Base-by-base conservation (phyloP, 228 moss, liverwort and hornwort species). In the Sphagnum magellanicum region DNA sequence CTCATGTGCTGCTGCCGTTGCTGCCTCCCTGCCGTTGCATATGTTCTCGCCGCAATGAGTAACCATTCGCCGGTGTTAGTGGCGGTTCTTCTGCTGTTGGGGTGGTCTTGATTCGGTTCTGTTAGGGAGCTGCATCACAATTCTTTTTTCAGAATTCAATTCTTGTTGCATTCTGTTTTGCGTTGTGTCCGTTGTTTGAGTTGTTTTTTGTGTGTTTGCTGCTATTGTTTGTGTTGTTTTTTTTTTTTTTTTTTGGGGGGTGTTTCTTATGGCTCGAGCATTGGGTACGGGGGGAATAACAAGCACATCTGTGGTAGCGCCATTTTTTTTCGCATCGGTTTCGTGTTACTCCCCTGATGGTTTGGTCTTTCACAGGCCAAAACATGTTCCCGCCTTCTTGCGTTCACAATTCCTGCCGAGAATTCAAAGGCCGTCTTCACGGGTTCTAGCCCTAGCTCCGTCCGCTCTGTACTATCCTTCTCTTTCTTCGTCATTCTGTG, bases 401-500 rank as follows among this genome's bases (percentile, higher is more conserved):
- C 59, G 68, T 13, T 58, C 57, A 64, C 78, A 71, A 66, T 74
- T 50, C 68, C 17, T 50, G 7, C 46, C 52, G 6, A 14, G 60
- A 52, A 6, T 51, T 10, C 48, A 52, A 6, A 57, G 61, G 5
- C 48, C 63, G n/a, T 76, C 52, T 73, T 76, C 50, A 75, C 32
- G 73, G 63, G 65, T 82, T 16, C 65, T 53, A 46, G 59, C 64
- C 58, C 9, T 86, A 60, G 77, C 82, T 0, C 88, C 87, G 6
- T 74, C 78, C 12, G 64, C 79, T 6, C 72, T 89, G 8, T 89
- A 82, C 71, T 74, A 74, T 0, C 71, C 79, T 3, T 72, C 77
- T 47, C 14, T 51, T 1, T 66, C 71, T 6, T 71, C 70, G 13
- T 71, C 58, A 51, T 57, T 66, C 6, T 71, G 55, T 64, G 81